phyloP scores from a whole-genome alignment of 352 stramenopile species.

The Elongisporangium senticosum region DNA sequence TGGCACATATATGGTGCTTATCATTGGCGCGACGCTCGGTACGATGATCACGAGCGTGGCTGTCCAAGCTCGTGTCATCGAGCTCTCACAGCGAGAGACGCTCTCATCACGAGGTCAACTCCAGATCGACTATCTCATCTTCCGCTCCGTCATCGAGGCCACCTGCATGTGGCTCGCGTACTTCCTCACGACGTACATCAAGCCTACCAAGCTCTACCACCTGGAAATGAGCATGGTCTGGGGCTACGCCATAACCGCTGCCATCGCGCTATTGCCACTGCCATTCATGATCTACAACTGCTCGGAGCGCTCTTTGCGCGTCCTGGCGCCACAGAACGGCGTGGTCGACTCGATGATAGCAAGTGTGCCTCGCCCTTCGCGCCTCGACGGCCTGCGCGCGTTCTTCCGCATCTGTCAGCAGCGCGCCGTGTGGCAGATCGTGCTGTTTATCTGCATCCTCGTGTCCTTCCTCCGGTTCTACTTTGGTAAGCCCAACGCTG shows the following conservation, averaged over 20 bases:
- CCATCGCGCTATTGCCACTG: conserved; percentile 31
- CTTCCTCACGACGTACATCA: conserved; percentile 30
- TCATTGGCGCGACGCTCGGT: conserved; percentile 77
- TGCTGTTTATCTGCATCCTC: conserved; percentile 64
- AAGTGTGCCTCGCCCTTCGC: conserved; percentile 1
- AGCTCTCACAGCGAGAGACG: conserved; percentile 61
- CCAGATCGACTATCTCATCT: conserved; percentile 48
- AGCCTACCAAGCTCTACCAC: conserved; percentile 20
- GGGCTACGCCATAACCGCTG: conserved; percentile 38
- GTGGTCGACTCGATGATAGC: conserved; percentile 14
- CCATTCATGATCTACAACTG: conserved; percentile 40
- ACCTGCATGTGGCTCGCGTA: conserved; percentile 29
- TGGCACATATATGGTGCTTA: conserved; percentile 52
- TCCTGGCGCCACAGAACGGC: conserved; percentile 12
- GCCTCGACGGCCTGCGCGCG: neutral
- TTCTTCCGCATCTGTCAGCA: conserved; percentile 27
- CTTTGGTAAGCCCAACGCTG: conserved; percentile 36
- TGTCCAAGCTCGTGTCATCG: conserved; percentile 75
- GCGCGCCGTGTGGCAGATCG: conserved; percentile 68
- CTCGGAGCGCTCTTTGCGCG: conserved; percentile 43
- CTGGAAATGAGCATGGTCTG: conserved; percentile 45
- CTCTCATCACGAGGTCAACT: conserved; percentile 42
- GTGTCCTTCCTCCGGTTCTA: conserved; percentile 52
- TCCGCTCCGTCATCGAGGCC: conserved; percentile 21
- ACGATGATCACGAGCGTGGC: conserved; percentile 86